Evolutionary conservation across 78 protist genomes (phyloP).

Genomic region (Dictyostelium purpureum): DNA sequence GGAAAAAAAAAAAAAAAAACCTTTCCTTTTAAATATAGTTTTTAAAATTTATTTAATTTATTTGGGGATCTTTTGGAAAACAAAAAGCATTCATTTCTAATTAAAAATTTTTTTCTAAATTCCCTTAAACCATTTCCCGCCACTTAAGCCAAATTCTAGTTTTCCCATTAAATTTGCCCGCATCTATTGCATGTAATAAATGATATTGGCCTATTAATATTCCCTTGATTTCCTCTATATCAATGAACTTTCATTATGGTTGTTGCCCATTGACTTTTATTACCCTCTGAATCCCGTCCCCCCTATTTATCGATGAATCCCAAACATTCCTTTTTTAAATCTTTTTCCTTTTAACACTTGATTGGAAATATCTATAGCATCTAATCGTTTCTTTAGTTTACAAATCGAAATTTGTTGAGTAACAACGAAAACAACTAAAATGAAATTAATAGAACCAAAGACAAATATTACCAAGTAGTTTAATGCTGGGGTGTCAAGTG

Average conservation of each 20-base stretch:
- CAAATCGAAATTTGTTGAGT: slow-evolving; percentile 5
- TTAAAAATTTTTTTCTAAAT: no score
- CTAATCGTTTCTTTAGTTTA: slow-evolving; percentile 14
- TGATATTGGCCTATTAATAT: background rate
- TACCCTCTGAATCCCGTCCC: background rate
- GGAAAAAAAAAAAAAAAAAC: no score
- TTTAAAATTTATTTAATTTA: no score
- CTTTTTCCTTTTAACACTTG: slow-evolving; percentile 36
- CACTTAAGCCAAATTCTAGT: slow-evolving; percentile 42
- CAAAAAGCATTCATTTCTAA: no score
- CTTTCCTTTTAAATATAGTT: no score
- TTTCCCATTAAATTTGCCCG: slow-evolving; percentile 48
- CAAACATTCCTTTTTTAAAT: slow-evolving; percentile 40
- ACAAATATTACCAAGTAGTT: slow-evolving; percentile 15
- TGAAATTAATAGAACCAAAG: background rate
- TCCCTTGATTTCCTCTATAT: background rate
- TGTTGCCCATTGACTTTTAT: no score
- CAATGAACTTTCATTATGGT: background rate
- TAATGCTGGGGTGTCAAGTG: background rate
- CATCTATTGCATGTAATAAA: slow-evolving; percentile 12
- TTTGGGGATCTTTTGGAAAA: no score
- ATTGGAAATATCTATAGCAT: slow-evolving; percentile 37
- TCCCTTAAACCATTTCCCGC: background rate
- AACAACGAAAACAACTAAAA: background rate
- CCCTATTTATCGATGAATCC: slow-evolving; percentile 26